Base-by-base conservation (phyloP, 768 basidiomycete genomes). In the Nevesoporus exiguus region DNA sequence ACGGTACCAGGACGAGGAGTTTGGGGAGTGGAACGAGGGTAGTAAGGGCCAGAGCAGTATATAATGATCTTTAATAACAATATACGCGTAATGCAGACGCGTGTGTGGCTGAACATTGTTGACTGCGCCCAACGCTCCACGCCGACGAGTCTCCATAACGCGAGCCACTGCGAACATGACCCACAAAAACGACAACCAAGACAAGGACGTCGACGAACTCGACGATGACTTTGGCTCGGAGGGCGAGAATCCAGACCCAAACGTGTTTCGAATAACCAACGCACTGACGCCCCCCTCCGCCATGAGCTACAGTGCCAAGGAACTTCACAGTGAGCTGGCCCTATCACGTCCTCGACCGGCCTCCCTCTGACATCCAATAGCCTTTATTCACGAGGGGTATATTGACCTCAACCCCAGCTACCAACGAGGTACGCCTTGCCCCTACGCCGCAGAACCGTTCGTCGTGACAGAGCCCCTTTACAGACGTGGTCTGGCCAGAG, bases 401-500 rank as follows among this genome's bases (percentile, higher is more conserved):
- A 86, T 91, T 49, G 85, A 90, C 64, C 70, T 91, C 24, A 79
- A 82, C 49, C 88, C 89, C 0, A 71, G 80, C 19, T 90, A 89
- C 64, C 88, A 90, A 65, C 74, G 88, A 77, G 88, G 87, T 83
- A 50, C 52, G 74, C 61, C 2, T 34, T 22, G 15, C 47, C 15
- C 22, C 1, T 2, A 24, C 8, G 1, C 52, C 40, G 7, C 24
- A 8, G 45, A 25, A 19, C 24, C 49, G 29, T 49, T 60, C 47
- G 51, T 47, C 46, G 2, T 50, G 22, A 49, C 36, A 43, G 27
- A 22, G 14, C 21, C 47, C 25, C 21, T 47, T 8, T 47, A 17
- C 41, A 91, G 90, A 87, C 52, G 76, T 92, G 19, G 90, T 92
- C 3, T 92, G 90, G 90, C 76, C 85, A 0, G 78, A 80, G 49